Evolutionary conservation across 2,329 filamentous ascomycete species (phyloP), one percentile per base, ranked within the genome.

Genomic region (Fusarium sp.): DNA sequence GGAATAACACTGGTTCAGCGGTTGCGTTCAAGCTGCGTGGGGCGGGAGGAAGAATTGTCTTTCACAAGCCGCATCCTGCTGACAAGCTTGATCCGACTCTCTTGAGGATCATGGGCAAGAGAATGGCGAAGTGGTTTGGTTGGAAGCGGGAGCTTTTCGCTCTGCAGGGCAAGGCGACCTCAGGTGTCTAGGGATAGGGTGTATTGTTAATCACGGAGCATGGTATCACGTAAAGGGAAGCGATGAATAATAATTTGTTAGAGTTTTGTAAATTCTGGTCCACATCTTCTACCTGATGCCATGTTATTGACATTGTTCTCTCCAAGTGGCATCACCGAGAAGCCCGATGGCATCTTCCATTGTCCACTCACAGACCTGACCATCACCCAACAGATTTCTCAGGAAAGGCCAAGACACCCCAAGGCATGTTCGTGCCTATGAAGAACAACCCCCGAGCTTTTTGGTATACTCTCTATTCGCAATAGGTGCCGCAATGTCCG

Each of bases 61-160:
- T 49, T 8, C 46, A 49, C n/a, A 49, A 33, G 6, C 46, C 46
- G 11, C 46, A 49, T 19, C 46, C 46, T 7, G 1, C n/a, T 14
- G 46, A 33, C 6, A 49, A 33, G 9, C 19, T 49, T 15, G 46
- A 33, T 6, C n/a, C n/a, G 0, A 0, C 33, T 14, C 21, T 49
- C 0, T 19, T 33, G 3, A 2, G 46, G 0, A 49, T 33, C 0
- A 49, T 49, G 29, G 46, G 46, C 2, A 23, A 33, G 29, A 23
- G 46, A 15, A 33, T 49, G 46, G 1, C 46, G 3, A 49, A 33
- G 29, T 33, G 46, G 29, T 49, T 49, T 19, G 29, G 29, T 10
- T 33, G 46, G 46, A 33, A 3, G 16, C 29, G 29, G 6, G 29
- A 49, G n/a, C 29, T 49, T 33, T 49, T 49, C 7, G 16, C 16